Evolutionary conservation across 805 yeast species (phyloP).

Genomic region (Cyberlindnera euphorbiiphila): DNA sequence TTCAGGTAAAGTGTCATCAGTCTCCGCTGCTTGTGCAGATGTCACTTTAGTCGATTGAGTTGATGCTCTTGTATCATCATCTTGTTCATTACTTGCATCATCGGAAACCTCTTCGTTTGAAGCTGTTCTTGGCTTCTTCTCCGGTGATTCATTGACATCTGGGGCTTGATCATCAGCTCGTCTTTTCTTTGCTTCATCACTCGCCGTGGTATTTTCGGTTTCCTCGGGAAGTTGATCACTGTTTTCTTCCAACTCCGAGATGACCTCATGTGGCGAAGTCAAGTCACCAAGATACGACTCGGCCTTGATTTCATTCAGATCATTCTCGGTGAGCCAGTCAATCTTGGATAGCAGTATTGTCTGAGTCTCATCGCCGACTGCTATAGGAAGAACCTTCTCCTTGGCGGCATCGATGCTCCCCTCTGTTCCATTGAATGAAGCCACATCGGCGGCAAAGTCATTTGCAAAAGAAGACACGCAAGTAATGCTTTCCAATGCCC

Average conservation of each 20-base stretch:
- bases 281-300: conserved; percentile 19
- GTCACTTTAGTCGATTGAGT: too few relatives aligned
- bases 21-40: neutral
- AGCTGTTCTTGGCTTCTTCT: conserved; percentile 20
- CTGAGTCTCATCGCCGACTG: conserved; percentile 22
- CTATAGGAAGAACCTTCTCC: conserved; percentile 9
- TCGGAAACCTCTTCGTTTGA: neutral
- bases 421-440: neutral
- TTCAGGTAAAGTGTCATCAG: conserved; percentile 12
- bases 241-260: neutral
- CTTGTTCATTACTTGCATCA: neutral
- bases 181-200: conserved; percentile 7
- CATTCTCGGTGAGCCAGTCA: conserved; percentile 26
- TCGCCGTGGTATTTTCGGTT: neutral
- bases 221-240: neutral
- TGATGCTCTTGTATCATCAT: too few relatives aligned
- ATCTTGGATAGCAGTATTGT: conserved; percentile 23
- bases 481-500: conserved; percentile 34
- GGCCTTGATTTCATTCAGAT: conserved; percentile 20
- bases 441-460: conserved; percentile 10
- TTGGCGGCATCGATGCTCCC: neutral
- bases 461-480: conserved; percentile 18
- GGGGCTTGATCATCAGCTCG: conserved; percentile 5
- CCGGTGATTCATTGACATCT: conserved; percentile 16
- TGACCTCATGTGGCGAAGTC: conserved; percentile 12